Evolutionary conservation across 2,329 filamentous ascomycete genomes (phyloP), one percentile per base, ranked within the genome.

Genomic region (Alternaria arbusti): DNA sequence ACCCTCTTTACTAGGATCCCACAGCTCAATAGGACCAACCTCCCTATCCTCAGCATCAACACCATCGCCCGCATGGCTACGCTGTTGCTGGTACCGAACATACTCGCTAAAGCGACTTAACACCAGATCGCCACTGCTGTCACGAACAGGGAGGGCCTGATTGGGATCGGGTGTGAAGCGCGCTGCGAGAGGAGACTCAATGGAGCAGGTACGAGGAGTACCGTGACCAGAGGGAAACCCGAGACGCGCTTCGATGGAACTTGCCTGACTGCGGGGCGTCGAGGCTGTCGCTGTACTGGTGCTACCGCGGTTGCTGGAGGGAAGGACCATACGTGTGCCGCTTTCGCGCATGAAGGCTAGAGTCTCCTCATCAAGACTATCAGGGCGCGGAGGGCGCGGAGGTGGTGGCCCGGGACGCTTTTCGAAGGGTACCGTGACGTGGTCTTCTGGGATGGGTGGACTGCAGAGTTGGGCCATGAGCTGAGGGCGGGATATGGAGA

Each of bases 31-130:
- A 1, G 70, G 65, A 5, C 63, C 71, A 12, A 63, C 0, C 3
- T 68, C 67, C 4, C 64, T 45, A 15, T 66, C 66, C 6, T 57
- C 55, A 9, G 26, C 25, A 6, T 67, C 65, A 20, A 69, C 63
- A 12, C 66, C 66, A 44, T 66, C 68, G 5, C 49, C 25, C 4
- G 22, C 51, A 26, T 60, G 66, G 3, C 54, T 46, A 15, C 58
- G 52, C 25, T 60, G 22, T 17, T 20, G 22, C 17, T 59, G 46
- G 11, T 50, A 50, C 26, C 51, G 62, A 44, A 70, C 17, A 17
- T 58, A 71, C 26, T 64, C 56, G 45, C 71, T 72, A 44, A 71
- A 71, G 1, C 64, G 62, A 12, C 64, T 63, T 9, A 59, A 64
- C 15, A 25, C 20, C 0, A 64, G 13, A 15, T 62, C 67, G 8